phyloP scores from a whole-genome alignment of 176 grass and related monocot species.

The Bothriochloa decipiens region DNA sequence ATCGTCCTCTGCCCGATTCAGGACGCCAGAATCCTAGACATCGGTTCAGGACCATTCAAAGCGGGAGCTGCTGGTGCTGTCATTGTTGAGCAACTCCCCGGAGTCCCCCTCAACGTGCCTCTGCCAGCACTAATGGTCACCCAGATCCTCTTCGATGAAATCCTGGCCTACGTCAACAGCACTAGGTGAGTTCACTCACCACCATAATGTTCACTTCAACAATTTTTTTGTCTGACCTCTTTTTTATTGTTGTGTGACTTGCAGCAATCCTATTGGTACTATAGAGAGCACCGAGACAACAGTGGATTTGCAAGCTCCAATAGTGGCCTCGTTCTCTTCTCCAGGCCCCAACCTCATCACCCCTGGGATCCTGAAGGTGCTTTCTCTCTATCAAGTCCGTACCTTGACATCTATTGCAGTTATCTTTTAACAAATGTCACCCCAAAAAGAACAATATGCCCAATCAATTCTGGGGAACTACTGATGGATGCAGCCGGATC shows the following conservation, averaged over 20 bases:
- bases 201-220: no score
- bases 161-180: conserved; percentile 31
- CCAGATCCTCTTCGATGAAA: neutral
- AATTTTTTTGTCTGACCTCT: no score
- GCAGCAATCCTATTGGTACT: conserved; percentile 40
- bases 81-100: neutral
- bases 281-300: conserved; percentile 34
- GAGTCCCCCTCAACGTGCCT: neutral
- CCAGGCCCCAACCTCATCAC: conserved; percentile 55
- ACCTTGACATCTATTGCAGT: no score
- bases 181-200: neutral
- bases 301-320: conserved; percentile 34
- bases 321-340: conserved; percentile 45
- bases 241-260: no score
- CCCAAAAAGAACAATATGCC: no score
- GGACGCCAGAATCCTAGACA: no score
- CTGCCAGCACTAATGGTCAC: conserved; percentile 7
- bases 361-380: conserved; percentile 57
- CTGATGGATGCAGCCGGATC: conserved; percentile 47
- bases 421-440: neutral
- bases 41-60: neutral
- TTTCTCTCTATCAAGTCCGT: no score
- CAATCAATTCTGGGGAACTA: no score
- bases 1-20: neutral
- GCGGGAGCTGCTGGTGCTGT: no score